Conservation (phyloP, 2,329 filamentous ascomycete genomes). For the Thermomyces lanuginosus region DNA sequence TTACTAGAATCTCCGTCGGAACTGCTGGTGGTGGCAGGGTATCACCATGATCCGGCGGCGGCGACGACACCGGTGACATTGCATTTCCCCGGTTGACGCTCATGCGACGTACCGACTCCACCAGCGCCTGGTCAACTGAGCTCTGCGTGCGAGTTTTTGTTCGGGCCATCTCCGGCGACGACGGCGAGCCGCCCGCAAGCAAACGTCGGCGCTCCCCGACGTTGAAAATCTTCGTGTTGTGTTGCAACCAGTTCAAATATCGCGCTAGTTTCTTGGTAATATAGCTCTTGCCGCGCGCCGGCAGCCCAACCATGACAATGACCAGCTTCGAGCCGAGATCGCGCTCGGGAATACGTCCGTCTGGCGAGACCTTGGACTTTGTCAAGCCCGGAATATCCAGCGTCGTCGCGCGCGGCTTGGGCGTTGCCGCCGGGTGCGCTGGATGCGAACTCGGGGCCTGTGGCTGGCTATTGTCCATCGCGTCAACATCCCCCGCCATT, state of each 20-base stretch:
- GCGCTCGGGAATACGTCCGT: slow-evolving; percentile 80
- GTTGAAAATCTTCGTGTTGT: slow-evolving; percentile 92
- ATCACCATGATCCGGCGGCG: slow-evolving; percentile 14
- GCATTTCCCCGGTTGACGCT: slow-evolving; percentile 22
- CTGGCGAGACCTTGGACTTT: slow-evolving; percentile 83
- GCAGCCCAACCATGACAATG: slow-evolving; percentile 95
- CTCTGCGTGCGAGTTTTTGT: slow-evolving; percentile 11
- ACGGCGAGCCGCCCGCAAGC: slow-evolving; percentile 41
- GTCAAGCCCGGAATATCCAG: slow-evolving; percentile 95
- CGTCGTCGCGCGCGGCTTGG: slow-evolving; percentile 74
- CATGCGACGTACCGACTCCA: slow-evolving; percentile 29
- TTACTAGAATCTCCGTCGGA: slow-evolving; percentile 40
- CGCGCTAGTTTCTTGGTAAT: slow-evolving; percentile 96
- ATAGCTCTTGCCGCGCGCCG: slow-evolving; percentile 91
- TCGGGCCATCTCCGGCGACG: slow-evolving; percentile 9
- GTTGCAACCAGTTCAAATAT: slow-evolving; percentile 93
- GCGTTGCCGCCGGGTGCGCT: slow-evolving; percentile 46
- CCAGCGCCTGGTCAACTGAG: slow-evolving; percentile 24
- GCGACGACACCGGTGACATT: slow-evolving; percentile 7
- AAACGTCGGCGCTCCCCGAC: slow-evolving; percentile 81
- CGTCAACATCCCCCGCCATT: slow-evolving; percentile 36
- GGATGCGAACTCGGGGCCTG: slow-evolving; percentile 38
- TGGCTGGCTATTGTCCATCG: slow-evolving; percentile 54
- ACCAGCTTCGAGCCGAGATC: slow-evolving; percentile 94
- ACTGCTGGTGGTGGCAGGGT: slow-evolving; percentile 26